These are phyloP conservation scores for Stygiomarasmius scandens DNA, from an alignment of 1,284 basidiomycete genomes.

Conservation along the genomic window DNA sequence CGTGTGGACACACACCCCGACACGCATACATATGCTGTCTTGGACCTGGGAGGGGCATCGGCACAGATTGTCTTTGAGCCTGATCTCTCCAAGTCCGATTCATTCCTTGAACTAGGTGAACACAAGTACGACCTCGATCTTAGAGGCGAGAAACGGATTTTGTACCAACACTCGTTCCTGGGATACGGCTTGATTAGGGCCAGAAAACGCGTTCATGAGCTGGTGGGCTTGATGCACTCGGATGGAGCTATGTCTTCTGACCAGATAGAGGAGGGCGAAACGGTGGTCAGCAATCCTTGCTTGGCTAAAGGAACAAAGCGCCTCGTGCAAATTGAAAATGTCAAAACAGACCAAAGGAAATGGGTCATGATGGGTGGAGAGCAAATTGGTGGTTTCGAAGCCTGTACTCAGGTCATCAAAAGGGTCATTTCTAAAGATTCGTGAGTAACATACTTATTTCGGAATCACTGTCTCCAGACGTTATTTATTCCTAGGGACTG, in stretches of 20 bases:
- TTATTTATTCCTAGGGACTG: conserved; percentile 68
- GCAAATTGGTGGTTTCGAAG: conserved; percentile 82
- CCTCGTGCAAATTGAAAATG: conserved; percentile 71
- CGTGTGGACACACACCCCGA: conserved; percentile 52
- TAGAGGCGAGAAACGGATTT: conserved; percentile 67
- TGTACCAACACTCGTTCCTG: conserved; percentile 96
- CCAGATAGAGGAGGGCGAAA: not conserved
- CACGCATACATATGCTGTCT: conserved; percentile 82
- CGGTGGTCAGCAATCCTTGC: conserved; percentile 70
- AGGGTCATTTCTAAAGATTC: conserved; percentile 96
- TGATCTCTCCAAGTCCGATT: conserved; percentile 51
- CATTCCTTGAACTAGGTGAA: conserved; percentile 78
- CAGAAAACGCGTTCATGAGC: conserved; percentile 81
- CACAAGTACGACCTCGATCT: conserved; percentile 91
- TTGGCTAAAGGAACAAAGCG: conserved; percentile 70
- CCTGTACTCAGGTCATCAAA: conserved; percentile 85
- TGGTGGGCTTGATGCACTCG: conserved; percentile 86
- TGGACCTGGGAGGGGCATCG: conserved; percentile 95
- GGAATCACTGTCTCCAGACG: no score
- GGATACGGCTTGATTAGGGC: conserved; percentile 97
- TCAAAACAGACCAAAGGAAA: conserved; percentile 43
- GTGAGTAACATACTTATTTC: no score
- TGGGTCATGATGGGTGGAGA: conserved; percentile 84
- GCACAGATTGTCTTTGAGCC: conserved; percentile 99
- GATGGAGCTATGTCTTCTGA: conserved; percentile 30